Base-by-base conservation (phyloP, 1,284 basidiomycete genomes). In the Ustilago hordei region DNA sequence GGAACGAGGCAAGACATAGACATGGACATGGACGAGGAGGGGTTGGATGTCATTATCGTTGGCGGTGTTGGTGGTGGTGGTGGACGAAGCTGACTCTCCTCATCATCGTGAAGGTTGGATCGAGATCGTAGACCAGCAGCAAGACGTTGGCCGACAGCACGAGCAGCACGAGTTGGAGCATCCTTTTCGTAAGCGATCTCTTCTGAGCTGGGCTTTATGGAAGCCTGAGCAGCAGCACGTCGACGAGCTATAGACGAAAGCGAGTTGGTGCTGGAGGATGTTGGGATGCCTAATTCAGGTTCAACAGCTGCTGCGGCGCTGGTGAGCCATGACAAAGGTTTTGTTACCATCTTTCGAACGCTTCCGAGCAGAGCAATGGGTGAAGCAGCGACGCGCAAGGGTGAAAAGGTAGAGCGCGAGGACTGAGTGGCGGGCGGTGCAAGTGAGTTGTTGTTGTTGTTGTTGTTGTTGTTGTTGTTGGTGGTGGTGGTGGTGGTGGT, bases 301-400 rank as follows among this genome's bases (percentile, higher is more conserved):
- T 74, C 62, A 15, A 73, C 60, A 2, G 65, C 55, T 7, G 69
- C 48, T 11, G 62, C 55, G 15, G 66, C 75, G 36, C 67, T 53
- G 11, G 71, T 69, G 41, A 81, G 66, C 79, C 79, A 81, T 5
- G 75, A 69, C 13, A 81, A 45, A 8, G 79, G 79, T 50, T 66
- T 75, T 56, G 79, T 47, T 32, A 81, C 74, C 60, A 73, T 78
- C 53, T 80, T 75, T 31, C 74, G 64, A 8, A 81, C 69, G 55
- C 78, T 80, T 12, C 74, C 73, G 39, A 81, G 61, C 47, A 81
- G 47, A 12, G 75, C 75, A 35, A 74, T 64, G 48, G 75, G 75
- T 3, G 75, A 66, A 23, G 75, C 69, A n/a, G 75, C 70, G 4
- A 62, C 74, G 17, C 75, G 66, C 31, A 78, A 55, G 19, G 75